Percentiles rank a stretch among this genome's conserved stretches.
phyloP scores from a whole-genome alignment of 768 basidiomycete species.

The Tylopilus plumbeoviolaceoides region DNA sequence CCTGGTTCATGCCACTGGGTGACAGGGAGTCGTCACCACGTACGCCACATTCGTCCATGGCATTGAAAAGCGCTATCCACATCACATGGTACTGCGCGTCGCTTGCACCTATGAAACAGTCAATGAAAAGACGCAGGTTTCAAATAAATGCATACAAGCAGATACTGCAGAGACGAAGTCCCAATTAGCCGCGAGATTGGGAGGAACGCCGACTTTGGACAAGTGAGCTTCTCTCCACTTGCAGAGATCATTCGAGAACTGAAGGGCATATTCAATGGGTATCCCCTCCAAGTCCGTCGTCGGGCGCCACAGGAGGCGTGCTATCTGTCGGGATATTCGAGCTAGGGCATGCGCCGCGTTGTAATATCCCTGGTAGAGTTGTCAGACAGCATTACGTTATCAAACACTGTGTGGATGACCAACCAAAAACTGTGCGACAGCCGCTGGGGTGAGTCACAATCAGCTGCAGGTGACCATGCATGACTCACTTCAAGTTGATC shows the following conservation, averaged over 20 bases:
- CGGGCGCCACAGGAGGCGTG: conserved; percentile 77
- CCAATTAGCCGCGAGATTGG: conserved; percentile 81
- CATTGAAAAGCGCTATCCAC: conserved; percentile 83
- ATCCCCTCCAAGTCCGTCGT: conserved; percentile 74
- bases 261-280: conserved; percentile 57
- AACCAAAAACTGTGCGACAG: conserved; percentile 58
- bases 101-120: conserved; percentile 53
- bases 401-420: conserved; percentile 26
- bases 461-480: background rate
- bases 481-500: conserved; percentile 72
- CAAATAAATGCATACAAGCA: conserved; percentile 41
- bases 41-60: conserved; percentile 81
- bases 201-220: conserved; percentile 78
- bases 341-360: conserved; percentile 81
- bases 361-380: conserved; percentile 67
- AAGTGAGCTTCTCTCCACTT: conserved; percentile 79
- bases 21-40: conserved; percentile 53
- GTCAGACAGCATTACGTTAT: conserved; percentile 9
- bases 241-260: conserved; percentile 52
- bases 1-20: conserved; percentile 47
- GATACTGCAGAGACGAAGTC: conserved; percentile 81
- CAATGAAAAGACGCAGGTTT: background rate
- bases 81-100: conserved; percentile 90
- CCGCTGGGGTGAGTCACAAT: conserved; percentile 11
- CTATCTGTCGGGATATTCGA: conserved; percentile 77